Conservation (phyloP, 1,284 basidiomycete genomes). For the Malassezia arunalokei region DNA sequence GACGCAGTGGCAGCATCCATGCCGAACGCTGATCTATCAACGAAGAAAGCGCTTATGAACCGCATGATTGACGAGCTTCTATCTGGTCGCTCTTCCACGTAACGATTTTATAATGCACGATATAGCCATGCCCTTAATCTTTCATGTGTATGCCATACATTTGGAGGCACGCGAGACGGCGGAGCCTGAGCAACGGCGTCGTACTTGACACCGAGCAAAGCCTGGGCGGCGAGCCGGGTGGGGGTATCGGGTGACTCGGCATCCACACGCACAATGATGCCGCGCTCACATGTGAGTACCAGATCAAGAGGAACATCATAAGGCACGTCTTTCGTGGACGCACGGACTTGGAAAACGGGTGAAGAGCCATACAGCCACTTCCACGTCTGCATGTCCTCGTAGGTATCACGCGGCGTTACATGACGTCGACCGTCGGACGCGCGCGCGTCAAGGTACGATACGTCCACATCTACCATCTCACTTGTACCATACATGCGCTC, state of each 20-base stretch:
- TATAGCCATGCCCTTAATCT: slow-evolving; percentile 1
- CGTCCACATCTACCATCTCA: slow-evolving; percentile 17
- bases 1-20: slow-evolving; percentile 37
- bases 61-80: slow-evolving; percentile 41
- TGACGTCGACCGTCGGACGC: slow-evolving; percentile 12
- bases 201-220: slow-evolving; percentile 9
- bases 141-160: neutral
- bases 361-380: slow-evolving; percentile 88
- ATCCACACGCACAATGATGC: neutral
- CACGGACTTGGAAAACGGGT: slow-evolving; percentile 60
- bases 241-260: neutral
- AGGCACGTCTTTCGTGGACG: neutral
- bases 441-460: neutral
- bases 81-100: slow-evolving; percentile 16
- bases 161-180: slow-evolving; percentile 2
- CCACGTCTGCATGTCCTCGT: slow-evolving; percentile 58
- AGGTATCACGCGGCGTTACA: slow-evolving; percentile 18
- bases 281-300: neutral
- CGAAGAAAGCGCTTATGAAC: slow-evolving; percentile 35
- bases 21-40: slow-evolving; percentile 35
- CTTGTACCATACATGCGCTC: slow-evolving; percentile 52
- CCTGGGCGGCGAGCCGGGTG: neutral
- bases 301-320: neutral
- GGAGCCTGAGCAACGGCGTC: slow-evolving; percentile 7
- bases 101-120: neutral